Evolutionary conservation across 129 eudicot species (phyloP).

Genomic region (Helianthus tuberosus): DNA sequence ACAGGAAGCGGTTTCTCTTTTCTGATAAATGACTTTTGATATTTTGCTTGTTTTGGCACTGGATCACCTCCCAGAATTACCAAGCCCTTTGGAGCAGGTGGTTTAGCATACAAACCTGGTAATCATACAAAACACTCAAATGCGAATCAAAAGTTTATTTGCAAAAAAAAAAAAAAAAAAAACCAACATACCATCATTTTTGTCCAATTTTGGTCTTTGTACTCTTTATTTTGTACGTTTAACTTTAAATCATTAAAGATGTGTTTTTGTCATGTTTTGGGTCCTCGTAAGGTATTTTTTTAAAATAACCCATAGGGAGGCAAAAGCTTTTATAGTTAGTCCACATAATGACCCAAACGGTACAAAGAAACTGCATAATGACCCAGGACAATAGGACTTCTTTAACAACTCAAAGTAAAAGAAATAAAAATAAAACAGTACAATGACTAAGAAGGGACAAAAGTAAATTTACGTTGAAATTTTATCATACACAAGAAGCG

Average conservation of each 20-base stretch:
- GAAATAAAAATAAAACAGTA: too few relatives aligned
- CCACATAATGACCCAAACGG: not conserved
- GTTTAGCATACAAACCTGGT: slow-evolving; percentile 41
- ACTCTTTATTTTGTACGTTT: not conserved
- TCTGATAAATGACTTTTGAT: slow-evolving; percentile 15
- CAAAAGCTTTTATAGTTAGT: not conserved
- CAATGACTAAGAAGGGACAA: too few relatives aligned
- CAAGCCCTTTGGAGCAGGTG: slow-evolving; percentile 49
- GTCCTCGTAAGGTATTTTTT: not conserved
- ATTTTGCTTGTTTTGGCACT: slow-evolving; percentile 30
- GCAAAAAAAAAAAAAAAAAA: not conserved
- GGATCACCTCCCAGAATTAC: slow-evolving; percentile 82
- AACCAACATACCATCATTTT: not conserved
- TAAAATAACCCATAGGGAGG: not conserved
- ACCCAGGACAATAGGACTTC: not conserved
- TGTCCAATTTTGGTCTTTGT: not conserved
- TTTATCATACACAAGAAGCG: too few relatives aligned
- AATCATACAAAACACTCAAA: slow-evolving; percentile 11
- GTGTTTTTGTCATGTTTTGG: not conserved
- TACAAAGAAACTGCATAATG: not conserved
- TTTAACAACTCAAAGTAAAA: not conserved
- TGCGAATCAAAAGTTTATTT: slow-evolving; percentile 7
- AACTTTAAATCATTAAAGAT: not conserved
- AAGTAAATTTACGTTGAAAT: too few relatives aligned
- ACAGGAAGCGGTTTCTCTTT: slow-evolving; percentile 49